Conservation (phyloP, 805 yeast species). For the Metschnikowia aberdeeniae region DNA sequence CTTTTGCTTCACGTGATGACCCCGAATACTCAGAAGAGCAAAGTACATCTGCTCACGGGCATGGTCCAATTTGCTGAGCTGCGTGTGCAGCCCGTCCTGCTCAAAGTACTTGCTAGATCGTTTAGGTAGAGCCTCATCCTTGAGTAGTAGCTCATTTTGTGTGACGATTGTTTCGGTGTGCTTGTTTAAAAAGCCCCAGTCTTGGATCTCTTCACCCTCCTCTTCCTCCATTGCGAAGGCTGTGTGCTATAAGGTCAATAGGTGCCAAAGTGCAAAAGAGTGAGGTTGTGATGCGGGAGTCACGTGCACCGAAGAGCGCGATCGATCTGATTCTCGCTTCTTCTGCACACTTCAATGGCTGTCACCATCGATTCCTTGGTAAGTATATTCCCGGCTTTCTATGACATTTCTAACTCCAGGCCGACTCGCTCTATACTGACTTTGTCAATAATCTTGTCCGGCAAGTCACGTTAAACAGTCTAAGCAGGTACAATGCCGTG, state of each 20-base stretch:
- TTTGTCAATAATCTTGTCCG: conserved; percentile 30
- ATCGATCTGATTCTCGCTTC: neutral
- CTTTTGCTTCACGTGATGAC: conserved; percentile 45
- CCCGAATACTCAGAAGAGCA: conserved; percentile 53
- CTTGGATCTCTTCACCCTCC: conserved; percentile 42
- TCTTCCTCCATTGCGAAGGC: conserved; percentile 10
- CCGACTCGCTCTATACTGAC: conserved; percentile 35
- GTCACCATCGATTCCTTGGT: conserved; percentile 15
- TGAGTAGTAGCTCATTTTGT: neutral
- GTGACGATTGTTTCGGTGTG: neutral
- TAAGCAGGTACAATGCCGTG: conserved; percentile 7
- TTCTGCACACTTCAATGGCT: conserved; percentile 4
- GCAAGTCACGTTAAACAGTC: conserved; percentile 19
- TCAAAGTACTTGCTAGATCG: conserved; percentile 85
- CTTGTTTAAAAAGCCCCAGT: conserved; percentile 42
- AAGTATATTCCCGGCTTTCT: conserved; percentile 3
- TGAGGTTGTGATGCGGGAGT: neutral
- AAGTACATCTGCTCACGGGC: conserved; percentile 70
- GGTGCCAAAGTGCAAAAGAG: too few species aligned
- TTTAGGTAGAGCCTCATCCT: conserved; percentile 47
- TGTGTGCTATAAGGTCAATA: neutral
- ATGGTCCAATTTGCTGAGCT: conserved; percentile 42
- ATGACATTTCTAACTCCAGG: conserved; percentile 21
- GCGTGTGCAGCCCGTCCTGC: conserved; percentile 68
- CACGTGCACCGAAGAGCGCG: conserved; percentile 3